These are phyloP conservation scores for Boletellus sp. DNA, from an alignment of 1,284 basidiomycete species.

Conservation along the genomic window DNA sequence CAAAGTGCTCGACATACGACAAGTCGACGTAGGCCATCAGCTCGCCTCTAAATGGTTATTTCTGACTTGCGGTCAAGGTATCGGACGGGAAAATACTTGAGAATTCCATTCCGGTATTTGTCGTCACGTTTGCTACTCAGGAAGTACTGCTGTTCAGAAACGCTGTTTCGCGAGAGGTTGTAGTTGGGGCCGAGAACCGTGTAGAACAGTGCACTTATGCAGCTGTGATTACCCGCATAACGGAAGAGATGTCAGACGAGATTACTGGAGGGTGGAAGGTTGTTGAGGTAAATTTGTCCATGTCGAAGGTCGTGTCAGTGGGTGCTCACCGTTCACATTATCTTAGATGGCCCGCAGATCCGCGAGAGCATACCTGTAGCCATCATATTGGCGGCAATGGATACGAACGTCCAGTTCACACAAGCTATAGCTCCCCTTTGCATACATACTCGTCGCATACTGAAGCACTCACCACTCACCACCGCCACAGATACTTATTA, in stretches of 20 bases:
- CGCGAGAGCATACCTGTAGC: conserved; percentile 36
- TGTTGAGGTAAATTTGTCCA: conserved; percentile 64
- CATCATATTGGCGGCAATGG: not conserved
- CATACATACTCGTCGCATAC: conserved; percentile 21
- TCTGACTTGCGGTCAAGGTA: conserved; percentile 42
- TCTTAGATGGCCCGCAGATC: conserved; percentile 38
- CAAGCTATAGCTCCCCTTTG: conserved; percentile 5
- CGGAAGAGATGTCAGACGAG: conserved; percentile 85
- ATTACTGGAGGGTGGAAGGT: conserved; percentile 98
- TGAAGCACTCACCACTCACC: conserved; percentile 31
- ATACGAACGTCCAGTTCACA: not conserved
- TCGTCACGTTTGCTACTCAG: conserved; percentile 93
- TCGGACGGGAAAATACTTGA: conserved; percentile 85
- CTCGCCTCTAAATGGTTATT: not conserved
- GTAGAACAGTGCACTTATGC: conserved; percentile 95
- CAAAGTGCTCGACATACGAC: conserved; percentile 90
- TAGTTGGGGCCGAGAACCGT: conserved; percentile 83
- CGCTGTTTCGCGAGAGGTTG: conserved; percentile 80
- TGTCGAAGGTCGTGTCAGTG: not conserved
- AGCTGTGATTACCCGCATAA: conserved; percentile 85
- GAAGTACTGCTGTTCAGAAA: conserved; percentile 93
- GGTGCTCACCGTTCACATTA: conserved; percentile 4
- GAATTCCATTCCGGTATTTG: conserved; percentile 86
- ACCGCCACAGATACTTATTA: conserved; percentile 23
- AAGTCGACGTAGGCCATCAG: conserved; percentile 77